Base-by-base conservation (phyloP, 345 rosid genomes). In the Populus nigra region DNA sequence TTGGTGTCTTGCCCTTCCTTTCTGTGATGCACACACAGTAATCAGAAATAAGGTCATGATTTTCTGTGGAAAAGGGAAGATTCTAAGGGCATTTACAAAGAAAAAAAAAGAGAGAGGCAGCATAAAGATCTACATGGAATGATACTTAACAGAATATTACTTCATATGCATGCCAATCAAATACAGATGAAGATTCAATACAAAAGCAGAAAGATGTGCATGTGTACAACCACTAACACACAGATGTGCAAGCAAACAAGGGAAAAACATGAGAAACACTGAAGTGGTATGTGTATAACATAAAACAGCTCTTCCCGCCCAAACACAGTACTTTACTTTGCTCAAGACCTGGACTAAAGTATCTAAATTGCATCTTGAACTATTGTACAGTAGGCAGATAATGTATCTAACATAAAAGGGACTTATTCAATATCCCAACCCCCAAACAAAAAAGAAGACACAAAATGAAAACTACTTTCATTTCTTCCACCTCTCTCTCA, bases 1-100 rank as follows among this genome's bases (percentile, higher is more conserved):
- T 90, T 87, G 38, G 97, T 96, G 69, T 96, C 95, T 79, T 94
- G 98, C 47, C 98, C 98, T 50, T 93, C 97, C 88, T 85, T 94
- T 82, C 98, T 94, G 88, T 55, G 80, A 82, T 27, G 73, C 29
- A 66, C 23, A 12, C 39, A 78, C 38, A 67, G 23, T n/a, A 75
- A 78, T 76, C 2, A 57, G 50, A 69, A 38, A 47, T 39, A 49
- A 20, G 25, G 31, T 76, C 41, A 33, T 55, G 57, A 15, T 29
- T 16, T 9, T 57, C 2, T 33, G 35, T 7, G 16, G 27, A 20
- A 6, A 43, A 8, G 72, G 47, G 62, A 41, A 23, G 20, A 67
- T 11, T 49, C 50, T 8, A 43, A 66, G 33, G 35, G 18, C 18
- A 38, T 31, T 3, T 31, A 66, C 1, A 41, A 33, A 49, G 5